A percentile compares a stretch with the other conserved stretches of the same genome.
Evolutionary conservation across 139 green algal genomes (phyloP).

Genomic region (Nannochloris sp.): DNA sequence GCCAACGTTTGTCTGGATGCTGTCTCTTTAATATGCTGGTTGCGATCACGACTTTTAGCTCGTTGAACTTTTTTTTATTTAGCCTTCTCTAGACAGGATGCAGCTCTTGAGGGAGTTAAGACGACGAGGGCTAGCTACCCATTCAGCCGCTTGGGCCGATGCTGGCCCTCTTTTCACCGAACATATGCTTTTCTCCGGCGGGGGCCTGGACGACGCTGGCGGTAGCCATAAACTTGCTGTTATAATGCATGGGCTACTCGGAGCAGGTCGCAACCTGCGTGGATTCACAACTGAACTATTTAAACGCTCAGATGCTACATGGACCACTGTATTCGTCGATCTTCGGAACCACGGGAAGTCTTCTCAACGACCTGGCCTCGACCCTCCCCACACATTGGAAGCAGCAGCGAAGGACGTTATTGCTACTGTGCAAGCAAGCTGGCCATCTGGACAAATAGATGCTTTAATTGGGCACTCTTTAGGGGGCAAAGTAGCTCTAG

Average conservation of each 20-base stretch:
- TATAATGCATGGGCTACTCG: conserved; percentile 26
- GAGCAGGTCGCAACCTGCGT: conserved; percentile 19
- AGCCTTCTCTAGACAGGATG: no score
- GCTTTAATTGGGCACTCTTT: conserved; percentile 62
- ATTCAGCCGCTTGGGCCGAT: neutral
- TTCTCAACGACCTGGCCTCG: conserved; percentile 38
- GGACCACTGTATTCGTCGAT: conserved; percentile 58
- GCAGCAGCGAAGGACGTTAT: conserved; percentile 60
- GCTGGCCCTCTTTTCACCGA: neutral
- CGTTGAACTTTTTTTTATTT: no score
- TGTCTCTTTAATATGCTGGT: no score
- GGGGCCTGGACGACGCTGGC: neutral
- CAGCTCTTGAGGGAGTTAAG: no score
- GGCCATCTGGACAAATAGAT: conserved; percentile 8
- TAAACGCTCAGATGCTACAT: conserved; percentile 16
- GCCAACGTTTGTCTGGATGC: no score
- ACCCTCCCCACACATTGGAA: conserved; percentile 43
- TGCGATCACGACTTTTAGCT: no score
- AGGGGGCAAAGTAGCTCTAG: conserved; percentile 71
- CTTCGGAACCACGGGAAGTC: conserved; percentile 56
- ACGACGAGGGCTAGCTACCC: no score
- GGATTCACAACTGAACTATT: neutral
- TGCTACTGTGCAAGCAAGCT: conserved; percentile 27
- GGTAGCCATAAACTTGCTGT: neutral
- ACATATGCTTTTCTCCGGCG: neutral